Evolutionary conservation across 169 alveolate species (phyloP).

Genomic region (Plasmodium inui): DNA sequence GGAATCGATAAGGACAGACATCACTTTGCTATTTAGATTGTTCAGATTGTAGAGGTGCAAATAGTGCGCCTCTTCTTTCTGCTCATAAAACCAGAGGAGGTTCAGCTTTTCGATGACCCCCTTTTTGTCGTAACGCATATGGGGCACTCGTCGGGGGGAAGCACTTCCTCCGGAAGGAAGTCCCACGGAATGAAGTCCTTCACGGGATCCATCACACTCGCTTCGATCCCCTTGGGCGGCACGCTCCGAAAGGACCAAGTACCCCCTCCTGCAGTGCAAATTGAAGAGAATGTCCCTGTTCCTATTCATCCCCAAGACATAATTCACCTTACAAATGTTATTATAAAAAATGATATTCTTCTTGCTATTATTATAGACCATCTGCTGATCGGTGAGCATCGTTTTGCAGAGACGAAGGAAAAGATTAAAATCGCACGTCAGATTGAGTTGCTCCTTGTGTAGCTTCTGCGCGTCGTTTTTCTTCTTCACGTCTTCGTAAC

Average conservation of each 20-base stretch:
- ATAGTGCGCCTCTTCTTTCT: conserved; percentile 9
- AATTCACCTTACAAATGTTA: conserved; percentile 50
- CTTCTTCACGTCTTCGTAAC: conserved; percentile 39
- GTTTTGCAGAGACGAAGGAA: conserved; percentile 56
- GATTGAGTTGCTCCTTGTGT: conserved; percentile 43
- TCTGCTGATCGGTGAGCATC: conserved; percentile 28
- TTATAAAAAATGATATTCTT: conserved; percentile 39
- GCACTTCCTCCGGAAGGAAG: not conserved
- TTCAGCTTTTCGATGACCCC: conserved; percentile 34
- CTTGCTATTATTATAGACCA: not conserved
- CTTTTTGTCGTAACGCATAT: conserved; percentile 23
- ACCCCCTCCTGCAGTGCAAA: conserved; percentile 1
- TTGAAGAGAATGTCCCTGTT: conserved; percentile 45
- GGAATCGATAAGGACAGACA: conserved; percentile 42
- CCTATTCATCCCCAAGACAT: not conserved
- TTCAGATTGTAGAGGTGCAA: conserved; percentile 53
- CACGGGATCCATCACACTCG: no score
- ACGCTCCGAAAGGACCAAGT: not conserved
- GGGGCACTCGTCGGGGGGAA: not conserved
- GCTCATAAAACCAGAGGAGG: conserved; percentile 63
- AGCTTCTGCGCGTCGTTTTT: not conserved
- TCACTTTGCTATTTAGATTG: conserved; percentile 17
- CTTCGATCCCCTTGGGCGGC: not conserved
- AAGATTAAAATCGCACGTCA: conserved; percentile 51
- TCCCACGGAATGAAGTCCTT: no score